Percentiles rank a stretch among this genome's conserved stretches.
These are phyloP conservation scores for Aspergillus ustus DNA, from an alignment of 2,329 filamentous ascomycete genomes.

Conservation along the genomic window DNA sequence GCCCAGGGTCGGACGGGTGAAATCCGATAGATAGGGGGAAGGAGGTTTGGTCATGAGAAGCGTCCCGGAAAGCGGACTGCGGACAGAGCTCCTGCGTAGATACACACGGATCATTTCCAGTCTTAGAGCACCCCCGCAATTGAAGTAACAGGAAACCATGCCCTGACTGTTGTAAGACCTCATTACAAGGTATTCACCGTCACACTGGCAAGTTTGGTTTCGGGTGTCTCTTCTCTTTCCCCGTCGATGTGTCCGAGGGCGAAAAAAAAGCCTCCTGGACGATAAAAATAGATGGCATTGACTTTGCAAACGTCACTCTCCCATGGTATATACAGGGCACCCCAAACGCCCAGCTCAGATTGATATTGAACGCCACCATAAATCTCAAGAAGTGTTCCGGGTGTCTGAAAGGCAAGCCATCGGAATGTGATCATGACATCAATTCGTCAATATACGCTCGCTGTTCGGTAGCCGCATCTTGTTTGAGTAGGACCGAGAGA, in stretches of 20 bases:
- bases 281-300: background rate
- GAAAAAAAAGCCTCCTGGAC: background rate
- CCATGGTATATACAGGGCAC: constrained; percentile 19
- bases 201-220: background rate
- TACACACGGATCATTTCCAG: constrained; percentile 9
- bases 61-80: background rate
- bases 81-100: background rate
- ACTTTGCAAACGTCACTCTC: background rate
- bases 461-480: constrained; percentile 54
- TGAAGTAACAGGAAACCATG: background rate
- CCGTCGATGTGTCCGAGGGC: background rate
- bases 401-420: constrained; percentile 3
- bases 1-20: background rate
- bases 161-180: background rate
- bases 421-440: constrained; percentile 32
- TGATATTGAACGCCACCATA: constrained; percentile 13
- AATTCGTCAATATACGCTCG: constrained; percentile 65
- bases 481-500: constrained; percentile 78
- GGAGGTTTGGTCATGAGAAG: background rate
- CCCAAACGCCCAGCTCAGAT: constrained; percentile 19
- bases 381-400: background rate
- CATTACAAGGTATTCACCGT: background rate
- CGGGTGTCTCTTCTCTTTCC: background rate
- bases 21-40: background rate
- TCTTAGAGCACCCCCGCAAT: background rate